Conservation (phyloP, 1,284 basidiomycete species). For the Microbotryum violaceum region DNA sequence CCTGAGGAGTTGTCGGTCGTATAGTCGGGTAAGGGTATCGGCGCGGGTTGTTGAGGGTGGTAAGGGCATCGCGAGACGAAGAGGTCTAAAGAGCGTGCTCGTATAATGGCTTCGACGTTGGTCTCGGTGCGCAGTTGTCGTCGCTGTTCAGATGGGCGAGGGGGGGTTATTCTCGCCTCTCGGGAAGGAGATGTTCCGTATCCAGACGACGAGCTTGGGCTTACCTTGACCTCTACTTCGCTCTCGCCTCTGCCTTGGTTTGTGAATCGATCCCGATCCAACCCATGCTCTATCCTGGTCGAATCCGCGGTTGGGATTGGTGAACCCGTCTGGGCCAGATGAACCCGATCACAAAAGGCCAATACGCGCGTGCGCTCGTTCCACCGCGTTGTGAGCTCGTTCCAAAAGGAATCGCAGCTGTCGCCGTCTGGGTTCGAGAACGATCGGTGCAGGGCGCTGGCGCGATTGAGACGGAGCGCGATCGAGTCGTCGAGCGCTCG, state of each 20-base stretch:
- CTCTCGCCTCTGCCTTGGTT: background rate
- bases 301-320: background rate
- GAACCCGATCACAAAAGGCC: conserved; percentile 16
- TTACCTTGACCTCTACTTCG: conserved; percentile 20
- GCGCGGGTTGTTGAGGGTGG: conserved; percentile 7
- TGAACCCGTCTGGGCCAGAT: background rate
- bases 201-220: background rate
- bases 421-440: background rate
- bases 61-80: conserved; percentile 22
- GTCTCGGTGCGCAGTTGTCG: conserved; percentile 13
- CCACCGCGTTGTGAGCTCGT: conserved; percentile 15
- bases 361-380: conserved; percentile 14
- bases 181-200: background rate
- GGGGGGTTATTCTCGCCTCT: background rate
- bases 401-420: conserved; percentile 25
- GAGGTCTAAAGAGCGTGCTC: conserved; percentile 18
- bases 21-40: background rate
- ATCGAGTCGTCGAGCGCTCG: conserved; percentile 25
- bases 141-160: background rate
- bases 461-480: conserved; percentile 22
- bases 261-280: conserved; percentile 1
- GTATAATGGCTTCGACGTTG: conserved; percentile 22
- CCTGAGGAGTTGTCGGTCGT: background rate
- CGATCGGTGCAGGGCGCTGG: conserved; percentile 10
- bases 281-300: background rate